These are phyloP conservation scores for Lojkania enalia DNA, from an alignment of 2,329 filamentous ascomycete species.

Conservation along the genomic window DNA sequence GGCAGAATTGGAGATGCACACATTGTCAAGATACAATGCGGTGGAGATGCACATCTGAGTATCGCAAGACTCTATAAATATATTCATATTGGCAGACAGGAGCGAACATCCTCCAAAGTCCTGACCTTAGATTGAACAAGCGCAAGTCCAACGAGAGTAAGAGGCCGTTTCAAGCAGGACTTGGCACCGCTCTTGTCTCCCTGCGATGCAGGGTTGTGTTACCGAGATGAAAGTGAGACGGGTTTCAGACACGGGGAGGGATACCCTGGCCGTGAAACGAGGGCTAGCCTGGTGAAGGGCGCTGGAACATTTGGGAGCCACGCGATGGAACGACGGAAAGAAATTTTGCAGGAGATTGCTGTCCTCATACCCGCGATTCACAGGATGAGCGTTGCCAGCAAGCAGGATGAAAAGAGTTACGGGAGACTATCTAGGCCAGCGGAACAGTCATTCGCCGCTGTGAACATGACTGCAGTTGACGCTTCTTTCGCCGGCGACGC, in stretches of 20 bases:
- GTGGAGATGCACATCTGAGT: not conserved
- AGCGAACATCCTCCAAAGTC: slow-evolving; percentile 1
- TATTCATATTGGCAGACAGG: too few relatives aligned
- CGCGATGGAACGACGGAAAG: slow-evolving; percentile 21
- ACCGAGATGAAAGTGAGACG: slow-evolving; percentile 37
- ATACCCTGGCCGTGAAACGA: slow-evolving; percentile 29
- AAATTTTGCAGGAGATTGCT: slow-evolving; percentile 6
- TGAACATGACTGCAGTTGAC: not conserved
- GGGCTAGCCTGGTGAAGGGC: too few relatives aligned
- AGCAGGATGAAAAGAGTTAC: not conserved
- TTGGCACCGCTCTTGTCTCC: slow-evolving; percentile 17
- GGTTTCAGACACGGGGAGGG: slow-evolving; percentile 32
- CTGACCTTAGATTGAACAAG: slow-evolving; percentile 22
- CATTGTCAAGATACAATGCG: not conserved
- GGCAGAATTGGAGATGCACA: not conserved
- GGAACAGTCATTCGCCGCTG: slow-evolving; percentile 11
- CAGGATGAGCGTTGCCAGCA: not conserved
- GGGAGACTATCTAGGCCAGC: slow-evolving; percentile 11
- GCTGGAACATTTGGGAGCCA: too few relatives aligned
- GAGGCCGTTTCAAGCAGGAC: slow-evolving; percentile 29
- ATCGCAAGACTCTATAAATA: too few relatives aligned
- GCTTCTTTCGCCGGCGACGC: not conserved
- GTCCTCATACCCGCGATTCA: too few relatives aligned
- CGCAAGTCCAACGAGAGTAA: slow-evolving; percentile 23
- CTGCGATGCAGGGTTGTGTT: slow-evolving; percentile 27